Conservation (phyloP, 192 early-diverging fungal genomes). For the Ambispora gerdemannii region DNA sequence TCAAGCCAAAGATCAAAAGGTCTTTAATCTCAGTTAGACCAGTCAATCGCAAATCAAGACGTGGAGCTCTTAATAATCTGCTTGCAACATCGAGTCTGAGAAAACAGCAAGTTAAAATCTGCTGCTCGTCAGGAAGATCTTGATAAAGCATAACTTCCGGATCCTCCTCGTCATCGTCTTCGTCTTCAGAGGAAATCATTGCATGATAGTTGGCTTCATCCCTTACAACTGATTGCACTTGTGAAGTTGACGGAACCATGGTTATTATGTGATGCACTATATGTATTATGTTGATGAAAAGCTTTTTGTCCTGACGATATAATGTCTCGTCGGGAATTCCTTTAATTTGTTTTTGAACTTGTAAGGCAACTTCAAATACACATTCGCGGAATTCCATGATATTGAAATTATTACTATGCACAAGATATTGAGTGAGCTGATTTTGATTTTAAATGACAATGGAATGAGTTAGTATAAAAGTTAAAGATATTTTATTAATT, state of each 20-base stretch:
- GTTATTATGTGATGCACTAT: conserved; percentile 26
- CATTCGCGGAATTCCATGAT: conserved; percentile 22
- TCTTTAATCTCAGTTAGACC: conserved; percentile 47
- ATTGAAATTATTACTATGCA: not conserved
- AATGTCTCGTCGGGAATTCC: conserved; percentile 27
- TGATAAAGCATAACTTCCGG: conserved; percentile 31
- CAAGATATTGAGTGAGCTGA: conserved; percentile 19
- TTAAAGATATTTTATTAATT: not conserved
- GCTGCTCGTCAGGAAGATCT: conserved; percentile 35
- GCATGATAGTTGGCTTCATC: conserved; percentile 23
- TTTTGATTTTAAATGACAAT: too few species aligned
- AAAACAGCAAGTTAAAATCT: conserved; percentile 37
- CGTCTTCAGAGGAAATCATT: conserved; percentile 32
- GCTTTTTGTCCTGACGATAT: conserved; percentile 23
- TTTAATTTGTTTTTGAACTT: conserved; percentile 22
- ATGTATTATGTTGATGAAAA: conserved; percentile 24
- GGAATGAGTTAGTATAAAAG: too few species aligned
- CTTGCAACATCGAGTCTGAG: conserved; percentile 41
- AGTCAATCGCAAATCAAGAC: conserved; percentile 42
- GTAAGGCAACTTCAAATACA: conserved; percentile 17
- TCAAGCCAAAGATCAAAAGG: conserved; percentile 37
- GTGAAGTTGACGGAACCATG: conserved; percentile 23
- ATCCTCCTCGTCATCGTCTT: conserved; percentile 36
- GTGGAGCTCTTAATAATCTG: conserved; percentile 42
- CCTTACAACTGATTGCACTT: not conserved